A percentile compares a stretch with the other conserved stretches of the same genome.
These are phyloP conservation scores for Eremochloa ophiuroides DNA, from an alignment of 176 grass and related monocot species.

Conservation along the genomic window DNA sequence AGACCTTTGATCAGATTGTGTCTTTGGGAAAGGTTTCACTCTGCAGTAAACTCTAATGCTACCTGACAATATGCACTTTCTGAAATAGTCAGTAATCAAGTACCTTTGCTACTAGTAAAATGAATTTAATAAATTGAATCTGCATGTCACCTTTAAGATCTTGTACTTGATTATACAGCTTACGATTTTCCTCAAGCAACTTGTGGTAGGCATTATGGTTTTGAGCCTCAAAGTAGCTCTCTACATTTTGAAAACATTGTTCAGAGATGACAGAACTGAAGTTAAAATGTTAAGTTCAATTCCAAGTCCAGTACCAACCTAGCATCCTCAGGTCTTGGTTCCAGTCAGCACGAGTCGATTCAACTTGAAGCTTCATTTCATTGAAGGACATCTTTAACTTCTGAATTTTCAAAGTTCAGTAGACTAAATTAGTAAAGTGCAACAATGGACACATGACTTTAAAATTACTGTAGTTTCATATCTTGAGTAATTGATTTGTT, in stretches of 20 bases:
- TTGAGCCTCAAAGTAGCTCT: slow-evolving; percentile 56
- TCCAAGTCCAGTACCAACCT: slow-evolving; percentile 34
- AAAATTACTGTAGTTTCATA: neutral
- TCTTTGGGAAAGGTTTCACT: slow-evolving; percentile 63
- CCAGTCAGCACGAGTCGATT: slow-evolving; percentile 59
- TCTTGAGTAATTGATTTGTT: neutral
- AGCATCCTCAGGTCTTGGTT: slow-evolving; percentile 54
- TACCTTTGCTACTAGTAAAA: neutral
- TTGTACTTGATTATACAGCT: slow-evolving; percentile 84
- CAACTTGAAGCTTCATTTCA: slow-evolving; percentile 66
- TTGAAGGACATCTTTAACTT: slow-evolving; percentile 55
- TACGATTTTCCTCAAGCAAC: slow-evolving; percentile 75
- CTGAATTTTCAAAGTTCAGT: slow-evolving; percentile 34
- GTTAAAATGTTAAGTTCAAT: neutral
- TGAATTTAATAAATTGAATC: slow-evolving; percentile 5
- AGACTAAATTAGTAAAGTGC: slow-evolving; percentile 10
- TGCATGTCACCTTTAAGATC: slow-evolving; percentile 72
- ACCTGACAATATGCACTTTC: slow-evolving; percentile 33
- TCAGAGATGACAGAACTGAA: slow-evolving; percentile 7
- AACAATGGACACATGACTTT: neutral
- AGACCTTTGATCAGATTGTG: slow-evolving; percentile 51
- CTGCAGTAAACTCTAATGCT: slow-evolving; percentile 82
- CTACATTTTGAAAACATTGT: slow-evolving; percentile 22
- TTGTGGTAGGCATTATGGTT: slow-evolving; percentile 55
- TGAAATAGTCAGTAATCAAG: neutral